A percentile compares a stretch with the other conserved stretches of the same genome.
phyloP scores from a whole-genome alignment of 2,329 filamentous ascomycete genomes.

The Shiraia sp. region DNA sequence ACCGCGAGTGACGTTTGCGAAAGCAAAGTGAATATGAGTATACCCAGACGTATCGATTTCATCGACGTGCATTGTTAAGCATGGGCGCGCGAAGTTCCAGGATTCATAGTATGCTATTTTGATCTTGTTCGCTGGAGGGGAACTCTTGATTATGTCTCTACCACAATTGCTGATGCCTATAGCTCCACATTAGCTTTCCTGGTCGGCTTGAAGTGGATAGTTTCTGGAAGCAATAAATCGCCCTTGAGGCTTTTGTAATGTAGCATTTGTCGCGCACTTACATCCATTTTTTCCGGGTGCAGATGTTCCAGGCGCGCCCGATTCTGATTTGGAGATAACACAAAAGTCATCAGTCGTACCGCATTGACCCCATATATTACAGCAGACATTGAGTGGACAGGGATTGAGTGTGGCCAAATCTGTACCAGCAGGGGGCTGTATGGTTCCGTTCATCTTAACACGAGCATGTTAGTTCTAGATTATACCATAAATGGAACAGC shows the following conservation, averaged over 20 bases:
- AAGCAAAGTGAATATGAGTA: constrained; percentile 20
- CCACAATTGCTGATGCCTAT: constrained; percentile 17
- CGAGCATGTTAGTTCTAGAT: too few species aligned
- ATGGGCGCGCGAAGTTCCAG: constrained; percentile 11
- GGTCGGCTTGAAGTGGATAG: not conserved
- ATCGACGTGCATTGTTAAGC: constrained; percentile 10
- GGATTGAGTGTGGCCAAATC: constrained; percentile 22
- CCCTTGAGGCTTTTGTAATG: too few species aligned
- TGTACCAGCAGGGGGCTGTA: constrained; percentile 34
- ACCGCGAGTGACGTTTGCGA: constrained; percentile 5
- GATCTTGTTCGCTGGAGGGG: constrained; percentile 1
- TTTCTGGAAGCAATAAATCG: too few species aligned
- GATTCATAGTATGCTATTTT: constrained; percentile 17
- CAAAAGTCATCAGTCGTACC: constrained; percentile 18
- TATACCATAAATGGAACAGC: too few species aligned
- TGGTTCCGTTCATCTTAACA: constrained; percentile 46
- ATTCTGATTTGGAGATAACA: constrained; percentile 6
- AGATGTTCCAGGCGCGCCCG: constrained; percentile 11
- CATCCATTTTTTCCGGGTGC: constrained; percentile 12
- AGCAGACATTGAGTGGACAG: constrained; percentile 24
- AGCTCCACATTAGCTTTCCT: not conserved
- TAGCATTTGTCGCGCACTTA: too few species aligned
- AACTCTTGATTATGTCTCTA: constrained; percentile 15
- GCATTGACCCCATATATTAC: constrained; percentile 23
- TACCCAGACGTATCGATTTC: constrained; percentile 3